Percentiles rank a stretch among this genome's conserved stretches.
phyloP scores from a whole-genome alignment of 345 rosid species.

The Isatis tinctoria region DNA sequence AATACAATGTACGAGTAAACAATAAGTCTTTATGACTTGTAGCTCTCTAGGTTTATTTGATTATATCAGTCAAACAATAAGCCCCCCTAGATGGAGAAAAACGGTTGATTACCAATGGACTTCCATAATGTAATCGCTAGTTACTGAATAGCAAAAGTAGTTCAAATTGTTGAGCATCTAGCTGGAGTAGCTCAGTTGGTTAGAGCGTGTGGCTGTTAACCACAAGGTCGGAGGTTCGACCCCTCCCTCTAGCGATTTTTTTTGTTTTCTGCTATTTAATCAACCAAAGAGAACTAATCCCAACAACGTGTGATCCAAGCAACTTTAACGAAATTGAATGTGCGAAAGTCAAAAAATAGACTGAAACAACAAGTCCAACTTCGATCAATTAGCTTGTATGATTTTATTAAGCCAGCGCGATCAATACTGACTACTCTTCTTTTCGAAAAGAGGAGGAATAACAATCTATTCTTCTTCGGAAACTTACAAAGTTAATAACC shows the following conservation, averaged over 20 bases:
- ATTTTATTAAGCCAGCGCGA: no score
- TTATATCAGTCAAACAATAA: neutral
- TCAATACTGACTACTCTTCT: no score
- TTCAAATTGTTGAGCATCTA: no score
- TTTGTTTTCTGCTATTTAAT: no score
- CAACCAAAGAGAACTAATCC: neutral
- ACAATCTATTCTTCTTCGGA: no score
- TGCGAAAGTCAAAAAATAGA: neutral
- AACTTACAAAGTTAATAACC: no score
- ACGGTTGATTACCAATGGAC: neutral
- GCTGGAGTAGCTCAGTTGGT: slow-evolving; percentile 52
- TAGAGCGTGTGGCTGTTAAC: slow-evolving; percentile 85
- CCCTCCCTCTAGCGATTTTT: slow-evolving; percentile 67
- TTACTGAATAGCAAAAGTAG: no score
- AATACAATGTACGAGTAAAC: neutral
- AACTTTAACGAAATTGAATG: neutral
- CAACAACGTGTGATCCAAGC: neutral
- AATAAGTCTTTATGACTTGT: neutral
- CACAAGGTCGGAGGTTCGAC: slow-evolving; percentile 83
- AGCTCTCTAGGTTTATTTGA: neutral
- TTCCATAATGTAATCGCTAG: neutral
- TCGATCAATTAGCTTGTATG: neutral
- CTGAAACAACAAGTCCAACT: neutral
- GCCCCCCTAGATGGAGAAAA: neutral
- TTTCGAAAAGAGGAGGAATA: no score